Evolutionary conservation across 164 flowering plant genomes (phyloP).

Genomic region (Magnolia changhungtana): DNA sequence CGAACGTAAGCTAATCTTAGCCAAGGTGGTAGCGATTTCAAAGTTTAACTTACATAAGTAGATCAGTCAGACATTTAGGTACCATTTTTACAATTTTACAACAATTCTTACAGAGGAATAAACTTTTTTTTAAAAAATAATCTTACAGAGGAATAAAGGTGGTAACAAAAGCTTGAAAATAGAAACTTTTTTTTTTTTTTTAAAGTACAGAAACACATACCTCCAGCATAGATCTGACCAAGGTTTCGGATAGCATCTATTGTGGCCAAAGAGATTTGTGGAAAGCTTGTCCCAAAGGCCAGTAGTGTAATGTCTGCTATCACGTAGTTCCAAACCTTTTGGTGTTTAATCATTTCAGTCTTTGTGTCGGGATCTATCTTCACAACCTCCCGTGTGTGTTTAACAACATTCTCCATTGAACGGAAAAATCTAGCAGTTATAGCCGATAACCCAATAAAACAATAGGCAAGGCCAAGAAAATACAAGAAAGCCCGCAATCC

Average conservation of each 20-base stretch:
- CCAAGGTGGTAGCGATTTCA: too few relatives aligned
- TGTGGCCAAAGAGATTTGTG: constrained; percentile 87
- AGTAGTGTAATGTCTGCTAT: constrained; percentile 81
- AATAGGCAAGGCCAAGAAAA: constrained; percentile 72
- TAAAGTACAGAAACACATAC: constrained; percentile 29
- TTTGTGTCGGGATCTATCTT: constrained; percentile 64
- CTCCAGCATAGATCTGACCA: constrained; percentile 82
- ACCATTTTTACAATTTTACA: not conserved
- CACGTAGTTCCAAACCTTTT: constrained; percentile 84
- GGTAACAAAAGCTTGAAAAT: not conserved
- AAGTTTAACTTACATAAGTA: too few relatives aligned
- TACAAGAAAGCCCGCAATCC: constrained; percentile 54
- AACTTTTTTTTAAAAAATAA: too few relatives aligned
- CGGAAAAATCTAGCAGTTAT: constrained; percentile 81
- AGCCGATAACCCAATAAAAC: constrained; percentile 81
- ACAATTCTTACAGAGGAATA: not conserved
- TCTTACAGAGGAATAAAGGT: not conserved
- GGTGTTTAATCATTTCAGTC: constrained; percentile 36
- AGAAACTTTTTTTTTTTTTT: not conserved
- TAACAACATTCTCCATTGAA: constrained; percentile 92
- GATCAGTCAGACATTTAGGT: not conserved
- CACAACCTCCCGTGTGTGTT: constrained; percentile 67
- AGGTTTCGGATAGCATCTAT: constrained; percentile 82
- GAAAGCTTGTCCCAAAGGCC: constrained; percentile 97
- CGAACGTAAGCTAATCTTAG: too few relatives aligned